Base-by-base conservation (phyloP, 352 stramenopile genomes). In the Phytophthora pini region DNA sequence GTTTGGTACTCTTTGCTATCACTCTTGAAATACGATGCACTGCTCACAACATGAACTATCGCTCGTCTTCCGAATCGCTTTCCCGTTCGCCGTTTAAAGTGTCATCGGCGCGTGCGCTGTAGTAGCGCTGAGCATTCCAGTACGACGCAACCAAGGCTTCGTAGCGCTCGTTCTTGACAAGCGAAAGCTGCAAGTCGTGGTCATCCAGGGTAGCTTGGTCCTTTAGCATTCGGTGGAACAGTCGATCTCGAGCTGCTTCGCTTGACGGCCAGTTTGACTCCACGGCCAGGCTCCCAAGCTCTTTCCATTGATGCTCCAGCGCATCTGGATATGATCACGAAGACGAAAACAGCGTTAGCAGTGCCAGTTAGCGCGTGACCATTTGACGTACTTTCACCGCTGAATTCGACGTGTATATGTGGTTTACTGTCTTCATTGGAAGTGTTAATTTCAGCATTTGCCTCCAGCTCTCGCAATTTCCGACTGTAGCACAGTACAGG, bases 191-290 rank as follows among this genome's bases (percentile, higher is more conserved):
- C 15, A 68, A 43, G n/a, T 82, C 76, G 31, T 85, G 71, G 22
- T 75, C 75, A n/a, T 72, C 46, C 7, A 85, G 47, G 0, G 68
- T 64, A 0, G 72, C 71, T 22, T 91, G 82, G 17, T 91, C 82
- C 43, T 90, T 89, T n/a, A 90, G 56, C 74, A 92, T 88, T 15
- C 85, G 80, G 56, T 92, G 78, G 62, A 88, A 85, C 38, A 92
- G 53, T 10, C 78, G 67, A 3, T 89, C 77, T 36, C 83, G 81
- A 15, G 60, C 72, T n/a, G 44, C 52, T 43, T 77, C 57, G 9
- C 65, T 73, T 45, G 60, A 56, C 8, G 83, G 85, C 82, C 83
- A 94, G 38, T 90, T 89, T 1, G 41, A 54, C 27, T 73, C 62
- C 11, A 89, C 67, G 12, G 71, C n/a, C 6, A 94, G 49, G 51